phyloP scores from a whole-genome alignment of 2,329 filamentous ascomycete genomes.

The Cyphellophora attinorum region DNA sequence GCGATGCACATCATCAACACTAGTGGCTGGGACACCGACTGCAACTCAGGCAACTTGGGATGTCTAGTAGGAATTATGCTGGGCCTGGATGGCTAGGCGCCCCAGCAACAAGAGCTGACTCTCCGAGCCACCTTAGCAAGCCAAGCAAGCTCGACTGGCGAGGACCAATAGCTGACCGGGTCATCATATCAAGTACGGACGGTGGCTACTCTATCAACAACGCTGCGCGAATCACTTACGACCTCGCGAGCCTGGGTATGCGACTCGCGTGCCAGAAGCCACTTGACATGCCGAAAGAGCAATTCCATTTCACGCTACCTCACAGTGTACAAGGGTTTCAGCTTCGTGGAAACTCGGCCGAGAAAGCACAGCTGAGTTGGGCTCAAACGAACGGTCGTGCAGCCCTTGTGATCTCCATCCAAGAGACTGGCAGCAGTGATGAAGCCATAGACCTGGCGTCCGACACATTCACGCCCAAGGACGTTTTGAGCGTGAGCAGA shows the following conservation, averaged over 20 bases:
- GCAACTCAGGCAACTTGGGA: conserved; percentile 4
- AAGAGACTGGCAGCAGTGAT: background rate
- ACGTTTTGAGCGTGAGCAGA: conserved; percentile 1
- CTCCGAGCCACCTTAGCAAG: too few relatives aligned
- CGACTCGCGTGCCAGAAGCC: background rate
- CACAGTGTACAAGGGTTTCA: conserved; percentile 4
- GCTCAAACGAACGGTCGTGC: background rate
- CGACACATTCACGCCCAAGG: conserved; percentile 2
- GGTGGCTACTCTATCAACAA: conserved; percentile 4
- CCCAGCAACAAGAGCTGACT: too few relatives aligned
- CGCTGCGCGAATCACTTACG: conserved; percentile 3
- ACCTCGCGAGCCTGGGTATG: conserved; percentile 2
- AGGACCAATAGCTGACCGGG: conserved; percentile 3
- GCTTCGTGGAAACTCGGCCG: background rate
- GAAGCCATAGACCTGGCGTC: conserved; percentile 2
- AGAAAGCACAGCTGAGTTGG: background rate
- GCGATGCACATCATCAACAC: conserved; percentile 6
- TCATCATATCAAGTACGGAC: conserved; percentile 3
- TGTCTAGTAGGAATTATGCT: conserved; percentile 4
- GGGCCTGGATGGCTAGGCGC: conserved; percentile 1
- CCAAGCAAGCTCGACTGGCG: conserved; percentile 4
- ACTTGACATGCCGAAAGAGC: background rate
- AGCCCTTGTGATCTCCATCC: background rate
- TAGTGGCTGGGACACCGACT: conserved; percentile 4
- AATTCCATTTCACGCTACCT: conserved; percentile 4